phyloP scores from a whole-genome alignment of 2,329 filamentous ascomycete species.

The Pseudogymnoascus sp. region DNA sequence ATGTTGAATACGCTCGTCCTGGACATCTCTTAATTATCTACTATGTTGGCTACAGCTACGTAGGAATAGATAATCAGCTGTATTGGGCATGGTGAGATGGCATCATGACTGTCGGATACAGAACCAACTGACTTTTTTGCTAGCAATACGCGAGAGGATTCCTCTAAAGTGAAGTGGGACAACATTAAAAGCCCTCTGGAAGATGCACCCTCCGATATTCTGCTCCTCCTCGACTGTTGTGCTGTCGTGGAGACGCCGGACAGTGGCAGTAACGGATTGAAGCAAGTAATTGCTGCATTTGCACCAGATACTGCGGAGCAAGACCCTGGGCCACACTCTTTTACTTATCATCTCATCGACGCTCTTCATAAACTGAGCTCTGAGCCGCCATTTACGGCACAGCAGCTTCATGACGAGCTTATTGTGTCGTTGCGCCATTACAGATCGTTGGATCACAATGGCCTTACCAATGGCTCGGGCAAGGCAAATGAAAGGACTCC shows the following conservation, averaged over 20 bases:
- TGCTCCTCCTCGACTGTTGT: slow-evolving; percentile 55
- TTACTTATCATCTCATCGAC: slow-evolving; percentile 49
- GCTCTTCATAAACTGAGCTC: slow-evolving; percentile 45
- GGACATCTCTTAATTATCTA: slow-evolving; percentile 57
- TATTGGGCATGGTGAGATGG: slow-evolving; percentile 57
- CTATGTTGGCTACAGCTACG: slow-evolving; percentile 53
- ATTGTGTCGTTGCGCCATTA: slow-evolving; percentile 30
- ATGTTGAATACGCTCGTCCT: slow-evolving; percentile 47
- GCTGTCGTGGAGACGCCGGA: slow-evolving; percentile 43
- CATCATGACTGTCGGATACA: slow-evolving; percentile 12
- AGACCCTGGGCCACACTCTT: slow-evolving; percentile 43
- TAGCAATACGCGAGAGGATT: slow-evolving; percentile 49
- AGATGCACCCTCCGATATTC: slow-evolving; percentile 53
- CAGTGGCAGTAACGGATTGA: slow-evolving; percentile 45
- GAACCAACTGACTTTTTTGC: slow-evolving; percentile 30
- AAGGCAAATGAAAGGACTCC: slow-evolving; percentile 35
- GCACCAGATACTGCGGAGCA: slow-evolving; percentile 41
- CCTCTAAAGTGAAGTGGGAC: slow-evolving; percentile 55
- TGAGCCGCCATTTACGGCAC: slow-evolving; percentile 46
- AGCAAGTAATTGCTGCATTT: slow-evolving; percentile 55
- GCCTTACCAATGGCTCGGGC: slow-evolving; percentile 39
- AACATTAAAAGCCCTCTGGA: slow-evolving; percentile 54
- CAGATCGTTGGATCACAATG: slow-evolving; percentile 36
- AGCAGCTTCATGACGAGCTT: slow-evolving; percentile 49
- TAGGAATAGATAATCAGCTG: slow-evolving; percentile 50